These are phyloP conservation scores for Fonsecaea multimorphosa DNA, from an alignment of 2,329 filamentous ascomycete genomes.

Conservation along the genomic window DNA sequence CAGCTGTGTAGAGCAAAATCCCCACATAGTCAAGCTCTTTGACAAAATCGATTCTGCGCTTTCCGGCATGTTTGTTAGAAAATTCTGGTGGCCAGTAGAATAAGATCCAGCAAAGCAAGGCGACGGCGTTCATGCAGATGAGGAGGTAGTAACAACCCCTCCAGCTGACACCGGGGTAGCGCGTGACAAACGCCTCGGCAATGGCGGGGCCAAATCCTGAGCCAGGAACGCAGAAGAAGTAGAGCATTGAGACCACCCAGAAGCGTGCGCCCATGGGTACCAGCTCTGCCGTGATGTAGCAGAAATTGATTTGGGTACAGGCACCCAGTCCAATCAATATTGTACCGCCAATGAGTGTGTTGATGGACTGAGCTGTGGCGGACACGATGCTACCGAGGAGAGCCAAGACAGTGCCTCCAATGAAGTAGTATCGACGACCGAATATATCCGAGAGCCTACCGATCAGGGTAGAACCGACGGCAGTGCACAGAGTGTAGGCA, in stretches of 20 bases:
- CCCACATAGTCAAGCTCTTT: neutral
- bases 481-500: neutral
- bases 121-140: neutral
- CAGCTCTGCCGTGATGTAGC: neutral
- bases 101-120: neutral
- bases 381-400: neutral
- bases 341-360: neutral
- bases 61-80: neutral
- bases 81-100: neutral
- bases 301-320: neutral
- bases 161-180: neutral
- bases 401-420: neutral
- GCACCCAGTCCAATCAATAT: neutral
- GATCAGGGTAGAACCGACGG: neutral
- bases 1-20: neutral
- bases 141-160: neutral
- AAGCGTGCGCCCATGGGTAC: neutral
- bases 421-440: neutral
- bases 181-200: neutral
- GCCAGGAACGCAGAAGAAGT: neutral
- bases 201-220: neutral
- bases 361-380: neutral
- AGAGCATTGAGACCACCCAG: neutral
- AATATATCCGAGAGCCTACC: neutral
- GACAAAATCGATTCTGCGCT: neutral